A percentile compares a stretch with the other conserved stretches of the same genome.
Conservation (phyloP, 192 early-diverging fungal species). For the Backusella sp. region DNA sequence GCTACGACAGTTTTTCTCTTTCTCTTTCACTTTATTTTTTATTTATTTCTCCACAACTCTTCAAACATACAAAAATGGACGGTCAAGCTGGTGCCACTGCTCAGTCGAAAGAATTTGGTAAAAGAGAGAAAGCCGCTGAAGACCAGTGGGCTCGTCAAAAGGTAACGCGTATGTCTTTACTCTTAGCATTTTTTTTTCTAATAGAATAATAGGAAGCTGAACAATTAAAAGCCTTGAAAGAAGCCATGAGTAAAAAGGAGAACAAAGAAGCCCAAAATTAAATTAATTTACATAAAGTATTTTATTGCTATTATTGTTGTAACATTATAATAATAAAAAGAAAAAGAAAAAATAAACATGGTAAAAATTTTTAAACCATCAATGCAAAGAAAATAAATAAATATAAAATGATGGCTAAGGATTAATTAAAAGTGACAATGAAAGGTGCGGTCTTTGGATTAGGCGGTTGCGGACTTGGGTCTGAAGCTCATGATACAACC, state of each 20-base stretch:
- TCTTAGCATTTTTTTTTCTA: background rate
- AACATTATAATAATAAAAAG: background rate
- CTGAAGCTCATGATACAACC: slow-evolving; percentile 39
- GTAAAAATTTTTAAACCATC: background rate
- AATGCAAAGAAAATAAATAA: slow-evolving; percentile 4
- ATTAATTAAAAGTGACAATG: background rate
- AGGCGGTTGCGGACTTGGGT: slow-evolving; percentile 21
- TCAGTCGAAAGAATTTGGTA: slow-evolving; percentile 2
- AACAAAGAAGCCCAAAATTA: background rate
- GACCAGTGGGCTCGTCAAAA: slow-evolving; percentile 17
- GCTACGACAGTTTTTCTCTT: background rate
- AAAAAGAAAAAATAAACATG: slow-evolving; percentile 7
- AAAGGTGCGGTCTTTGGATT: background rate
- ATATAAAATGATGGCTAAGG: background rate
- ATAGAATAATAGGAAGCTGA: slow-evolving; percentile 6
- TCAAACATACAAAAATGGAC: slow-evolving; percentile 1
- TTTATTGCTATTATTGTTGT: slow-evolving; percentile 11
- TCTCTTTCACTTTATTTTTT: background rate
- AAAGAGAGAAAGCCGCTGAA: slow-evolving; percentile 19
- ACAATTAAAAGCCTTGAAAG: slow-evolving; percentile 14
- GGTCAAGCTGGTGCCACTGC: background rate
- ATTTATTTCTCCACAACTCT: background rate
- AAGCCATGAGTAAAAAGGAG: slow-evolving; percentile 6
- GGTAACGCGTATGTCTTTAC: background rate
- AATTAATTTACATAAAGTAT: background rate